Evolutionary conservation across 2,329 filamentous ascomycete genomes (phyloP), one percentile per base, ranked within the genome.

Genomic region (Tolypocladium tundrense): DNA sequence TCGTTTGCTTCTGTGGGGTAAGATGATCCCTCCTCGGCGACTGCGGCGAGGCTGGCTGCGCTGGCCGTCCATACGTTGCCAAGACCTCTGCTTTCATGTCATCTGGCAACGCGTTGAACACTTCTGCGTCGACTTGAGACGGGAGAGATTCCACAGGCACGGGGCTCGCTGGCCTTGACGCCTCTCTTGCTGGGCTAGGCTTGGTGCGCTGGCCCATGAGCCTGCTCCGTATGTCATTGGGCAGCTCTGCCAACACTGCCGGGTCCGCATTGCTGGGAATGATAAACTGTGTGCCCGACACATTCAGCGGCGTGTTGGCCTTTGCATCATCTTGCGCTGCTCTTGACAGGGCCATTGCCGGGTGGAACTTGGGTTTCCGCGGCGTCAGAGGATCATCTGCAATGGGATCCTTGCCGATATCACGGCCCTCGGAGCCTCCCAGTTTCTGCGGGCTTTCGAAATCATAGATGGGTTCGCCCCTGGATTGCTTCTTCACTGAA

Each of bases 211-310:
- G 86, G 10, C 80, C 81, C 60, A 88, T 78, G 11, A 97, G 79
- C 67, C 84, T 90, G 39, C 84, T 85, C 60, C 90, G 83, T 61
- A 97, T 96, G 68, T 96, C 90, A 39, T 78, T 79, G 0, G 93
- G 93, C 4, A 99, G 78, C 66, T 95, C 91, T 1, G 88, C 88
- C 4, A 97, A 73, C 0, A 96, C 87, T n/a, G 80, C 77, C 0
- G 88, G 86, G 68, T 99, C 94, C 2, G 89, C 82, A 63, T 96
- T 90, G 1, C 83, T 83, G 0, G 94, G 94, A 64, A 99, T 79
- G 53, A 97, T 84, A 66, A 99, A 99, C 66, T 99, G 94, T 0
- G 93, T 96, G 2, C 93, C 91, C 3, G 85, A 78, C 3, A 90
- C 82, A 66, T 97, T 96, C 27, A 96, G 75, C 1, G 86, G 86